phyloP scores from a whole-genome alignment of 1,139 yeast genomes.

The Saccharomyces hybrid region DNA sequence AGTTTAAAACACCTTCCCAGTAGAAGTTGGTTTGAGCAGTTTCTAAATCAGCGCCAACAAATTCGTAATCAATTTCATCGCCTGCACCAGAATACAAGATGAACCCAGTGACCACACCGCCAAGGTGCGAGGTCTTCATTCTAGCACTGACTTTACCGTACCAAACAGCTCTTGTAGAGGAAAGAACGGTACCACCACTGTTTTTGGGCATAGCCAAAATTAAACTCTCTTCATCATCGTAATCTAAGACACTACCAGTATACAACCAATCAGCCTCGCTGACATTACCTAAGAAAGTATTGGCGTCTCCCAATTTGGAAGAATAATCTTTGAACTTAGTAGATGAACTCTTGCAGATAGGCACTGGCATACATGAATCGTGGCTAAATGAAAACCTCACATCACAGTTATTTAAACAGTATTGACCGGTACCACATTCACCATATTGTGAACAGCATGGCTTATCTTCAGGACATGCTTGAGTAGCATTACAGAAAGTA shows the following conservation, averaged over 20 bases:
- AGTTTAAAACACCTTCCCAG: constrained; percentile 65
- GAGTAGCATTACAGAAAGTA: constrained; percentile 25
- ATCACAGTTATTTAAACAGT: constrained; percentile 73
- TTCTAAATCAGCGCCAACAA: constrained; percentile 64
- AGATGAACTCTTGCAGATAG: constrained; percentile 34
- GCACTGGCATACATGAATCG: constrained; percentile 60
- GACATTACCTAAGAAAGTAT: constrained; percentile 63
- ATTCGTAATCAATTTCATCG: constrained; percentile 88
- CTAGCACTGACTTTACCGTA: constrained; percentile 72
- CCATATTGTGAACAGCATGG: constrained; percentile 85
- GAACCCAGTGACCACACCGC: constrained; percentile 82
- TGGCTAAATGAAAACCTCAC: constrained; percentile 43
- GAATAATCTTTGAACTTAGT: constrained; percentile 38
- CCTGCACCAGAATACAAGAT: constrained; percentile 77
- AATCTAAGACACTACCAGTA: constrained; percentile 55
- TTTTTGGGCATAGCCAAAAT: constrained; percentile 73
- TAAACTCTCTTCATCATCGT: constrained; percentile 44
- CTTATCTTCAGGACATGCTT: constrained; percentile 53
- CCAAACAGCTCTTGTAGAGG: constrained; percentile 78
- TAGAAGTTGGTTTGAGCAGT: constrained; percentile 72
- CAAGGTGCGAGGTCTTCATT: constrained; percentile 64
- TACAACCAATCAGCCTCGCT: constrained; percentile 65
- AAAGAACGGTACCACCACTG: constrained; percentile 73
- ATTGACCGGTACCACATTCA: constrained; percentile 68
- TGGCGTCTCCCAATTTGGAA: constrained; percentile 23